A percentile compares a stretch with the other conserved stretches of the same genome.
These are phyloP conservation scores for Tricholoma terreum DNA, from an alignment of 768 basidiomycete genomes.

Conservation along the genomic window DNA sequence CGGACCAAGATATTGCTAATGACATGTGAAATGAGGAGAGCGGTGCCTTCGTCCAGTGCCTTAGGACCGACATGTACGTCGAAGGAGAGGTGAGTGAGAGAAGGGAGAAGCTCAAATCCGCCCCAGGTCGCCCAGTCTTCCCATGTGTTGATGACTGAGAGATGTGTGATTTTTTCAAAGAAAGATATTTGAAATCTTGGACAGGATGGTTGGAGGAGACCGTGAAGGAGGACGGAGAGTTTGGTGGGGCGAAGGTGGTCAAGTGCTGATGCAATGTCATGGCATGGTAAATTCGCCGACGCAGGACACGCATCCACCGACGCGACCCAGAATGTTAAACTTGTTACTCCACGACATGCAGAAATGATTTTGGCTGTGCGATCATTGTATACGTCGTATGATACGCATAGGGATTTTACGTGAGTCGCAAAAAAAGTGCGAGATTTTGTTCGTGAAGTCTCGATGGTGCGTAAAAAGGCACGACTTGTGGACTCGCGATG, in stretches of 20 bases:
- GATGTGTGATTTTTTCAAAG: slow-evolving; percentile 35
- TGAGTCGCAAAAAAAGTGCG: slow-evolving; percentile 31
- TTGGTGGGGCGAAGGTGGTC: slow-evolving; percentile 26
- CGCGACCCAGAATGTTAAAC: slow-evolving; percentile 37
- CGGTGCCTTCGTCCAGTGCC: slow-evolving; percentile 16
- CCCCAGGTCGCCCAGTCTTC: slow-evolving; percentile 41
- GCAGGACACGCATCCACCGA: slow-evolving; percentile 11
- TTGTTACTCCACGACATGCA: slow-evolving; percentile 32
- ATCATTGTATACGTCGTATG: slow-evolving; percentile 30
- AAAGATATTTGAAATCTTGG: slow-evolving; percentile 27
- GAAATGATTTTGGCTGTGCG: slow-evolving; percentile 30
- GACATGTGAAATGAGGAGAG: slow-evolving; percentile 19
- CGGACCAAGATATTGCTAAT: slow-evolving; percentile 21
- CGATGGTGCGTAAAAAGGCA: slow-evolving; percentile 36
- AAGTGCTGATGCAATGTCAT: slow-evolving; percentile 17
- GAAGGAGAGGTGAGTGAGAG: slow-evolving; percentile 36
- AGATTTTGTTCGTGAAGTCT: slow-evolving; percentile 30
- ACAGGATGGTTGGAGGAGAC: slow-evolving; percentile 18
- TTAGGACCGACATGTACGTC: slow-evolving; percentile 33
- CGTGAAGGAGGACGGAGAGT: slow-evolving; percentile 31
- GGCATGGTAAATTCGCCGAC: slow-evolving; percentile 7
- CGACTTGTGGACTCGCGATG: slow-evolving; percentile 29
- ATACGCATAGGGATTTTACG: slow-evolving; percentile 36
- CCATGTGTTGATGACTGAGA: slow-evolving; percentile 40
- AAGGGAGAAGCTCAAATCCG: slow-evolving; percentile 25